Evolutionary conservation across 164 flowering plant genomes (phyloP).

Genomic region (Magnolia sinica): DNA sequence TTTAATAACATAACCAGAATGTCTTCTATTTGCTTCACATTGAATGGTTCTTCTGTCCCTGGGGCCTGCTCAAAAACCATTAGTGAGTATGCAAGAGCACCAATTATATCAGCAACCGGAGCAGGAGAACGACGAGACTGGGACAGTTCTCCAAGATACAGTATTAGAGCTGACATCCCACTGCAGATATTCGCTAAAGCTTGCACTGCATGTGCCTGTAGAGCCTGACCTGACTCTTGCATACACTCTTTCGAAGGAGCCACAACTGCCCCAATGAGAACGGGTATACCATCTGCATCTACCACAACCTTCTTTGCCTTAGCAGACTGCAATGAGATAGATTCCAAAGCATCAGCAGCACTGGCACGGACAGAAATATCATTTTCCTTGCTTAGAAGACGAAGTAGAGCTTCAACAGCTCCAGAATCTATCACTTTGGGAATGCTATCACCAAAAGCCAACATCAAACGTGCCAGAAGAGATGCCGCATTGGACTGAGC

Average conservation of each 20-base stretch:
- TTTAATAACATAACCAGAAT: constrained; percentile 56
- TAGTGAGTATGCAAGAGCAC: constrained; percentile 84
- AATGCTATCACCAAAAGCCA: constrained; percentile 76
- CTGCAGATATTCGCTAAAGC: constrained; percentile 80
- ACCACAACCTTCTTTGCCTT: constrained; percentile 59
- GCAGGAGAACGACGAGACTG: constrained; percentile 69
- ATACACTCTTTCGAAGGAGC: constrained; percentile 92
- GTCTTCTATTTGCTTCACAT: constrained; percentile 54
- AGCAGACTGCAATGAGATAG: constrained; percentile 62
- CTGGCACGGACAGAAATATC: constrained; percentile 78
- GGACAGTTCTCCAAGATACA: constrained; percentile 74
- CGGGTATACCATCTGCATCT: constrained; percentile 57
- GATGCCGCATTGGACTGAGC: constrained; percentile 96
- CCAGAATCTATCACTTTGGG: constrained; percentile 76
- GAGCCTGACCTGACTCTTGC: constrained; percentile 59
- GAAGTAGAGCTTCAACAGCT: constrained; percentile 58
- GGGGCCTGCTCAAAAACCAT: constrained; percentile 60
- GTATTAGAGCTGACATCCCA: constrained; percentile 66
- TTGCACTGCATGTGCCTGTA: constrained; percentile 66
- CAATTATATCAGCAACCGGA: constrained; percentile 83
- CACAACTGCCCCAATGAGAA: constrained; percentile 77
- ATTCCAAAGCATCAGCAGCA: constrained; percentile 86
- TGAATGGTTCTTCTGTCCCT: constrained; percentile 43
- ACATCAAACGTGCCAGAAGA: constrained; percentile 70
- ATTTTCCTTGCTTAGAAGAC: constrained; percentile 57